phyloP scores from a whole-genome alignment of 2,329 filamentous ascomycete genomes.

The Calonectria honghensis region DNA sequence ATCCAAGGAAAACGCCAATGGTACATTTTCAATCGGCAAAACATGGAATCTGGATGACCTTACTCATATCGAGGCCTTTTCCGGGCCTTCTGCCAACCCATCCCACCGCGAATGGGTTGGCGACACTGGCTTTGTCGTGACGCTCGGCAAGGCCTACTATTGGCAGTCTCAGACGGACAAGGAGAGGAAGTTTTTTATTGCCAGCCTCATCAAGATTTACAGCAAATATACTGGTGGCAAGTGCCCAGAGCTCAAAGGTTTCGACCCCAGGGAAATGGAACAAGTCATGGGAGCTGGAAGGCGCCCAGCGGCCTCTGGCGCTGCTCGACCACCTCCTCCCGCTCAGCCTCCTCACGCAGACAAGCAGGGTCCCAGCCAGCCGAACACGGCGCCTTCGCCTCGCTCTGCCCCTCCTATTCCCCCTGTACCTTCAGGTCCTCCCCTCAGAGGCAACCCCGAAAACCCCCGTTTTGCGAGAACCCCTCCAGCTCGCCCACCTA shows the following conservation, averaged over 20 bases:
- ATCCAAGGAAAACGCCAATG: constrained; percentile 94
- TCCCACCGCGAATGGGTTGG: constrained; percentile 85
- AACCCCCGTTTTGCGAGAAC: constrained; percentile 55
- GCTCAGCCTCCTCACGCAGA: constrained; percentile 51
- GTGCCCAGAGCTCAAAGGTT: constrained; percentile 86
- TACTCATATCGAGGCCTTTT: constrained; percentile 87
- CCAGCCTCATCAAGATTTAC: constrained; percentile 96
- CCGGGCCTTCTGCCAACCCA: constrained; percentile 74
- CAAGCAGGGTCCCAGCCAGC: constrained; percentile 44
- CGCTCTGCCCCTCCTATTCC: constrained; percentile 47
- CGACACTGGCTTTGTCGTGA: constrained; percentile 89
- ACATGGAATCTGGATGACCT: constrained; percentile 98
- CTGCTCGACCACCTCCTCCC: constrained; percentile 50
- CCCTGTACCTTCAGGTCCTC: constrained; percentile 42
- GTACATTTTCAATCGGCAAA: constrained; percentile 97
- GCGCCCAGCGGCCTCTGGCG: constrained; percentile 56
- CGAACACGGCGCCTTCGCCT: constrained; percentile 43
- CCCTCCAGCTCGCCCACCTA: constrained; percentile 58
- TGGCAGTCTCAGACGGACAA: constrained; percentile 96
- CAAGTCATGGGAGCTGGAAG: constrained; percentile 79
- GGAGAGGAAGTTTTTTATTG: constrained; percentile 99
- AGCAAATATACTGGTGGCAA: constrained; percentile 95
- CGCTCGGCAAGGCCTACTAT: constrained; percentile 94
- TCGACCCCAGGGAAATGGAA: constrained; percentile 86
- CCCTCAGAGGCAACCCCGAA: constrained; percentile 50